Base-by-base conservation (phyloP, 2,329 filamentous ascomycete species). In the Aspergillus texensis region DNA sequence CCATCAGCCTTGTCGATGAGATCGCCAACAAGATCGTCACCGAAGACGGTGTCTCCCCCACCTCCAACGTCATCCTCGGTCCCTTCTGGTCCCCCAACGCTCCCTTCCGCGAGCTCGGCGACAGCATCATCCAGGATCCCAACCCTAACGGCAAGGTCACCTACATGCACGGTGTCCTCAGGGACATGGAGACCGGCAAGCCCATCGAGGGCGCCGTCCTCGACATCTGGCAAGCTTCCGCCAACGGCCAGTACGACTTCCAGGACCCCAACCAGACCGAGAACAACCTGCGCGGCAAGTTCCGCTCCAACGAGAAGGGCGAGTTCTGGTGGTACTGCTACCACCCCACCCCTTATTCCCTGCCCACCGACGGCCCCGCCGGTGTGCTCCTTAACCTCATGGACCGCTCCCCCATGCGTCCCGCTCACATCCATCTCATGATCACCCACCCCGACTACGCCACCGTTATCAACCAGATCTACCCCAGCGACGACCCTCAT, bases 41-140 rank as follows among this genome's bases (percentile, higher is more conserved):
- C 67, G 86, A 90, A 62, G 83, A 85, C 62, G 76, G 75, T n/a
- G 82, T 86, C 65, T 82, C 85, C 64, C 89, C 90, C 54, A 92
- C 90, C n/a, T 91, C 89, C 3, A 90, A 89, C 65, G 85, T 89
- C 63, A 93, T 93, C 72, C 88, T 93, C 64, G 90, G 90, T 2
- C 90, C 90, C 67, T 92, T 93, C 84, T 93, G 90, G 89, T 89
- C 87, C 12, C 89, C 90, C 71, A 84, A 91, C 70, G 88, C 90
- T 1, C 90, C 90, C 36, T 91, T 91, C 86, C 87, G 89, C 53
- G 83, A 88, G 43, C 84, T 87, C 68, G 90, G 90, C 68, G 84
- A 81, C 74, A 84, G 80, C 76, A 89, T 92, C 76, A 88, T 92
- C 72, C 87, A 89, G 75, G 79, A 89, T 75, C 77, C 83, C 65